A percentile compares a stretch with the other conserved stretches of the same genome.
These are phyloP conservation scores for Combretum micranthum DNA, from an alignment of 345 rosid genomes.

Conservation along the genomic window DNA sequence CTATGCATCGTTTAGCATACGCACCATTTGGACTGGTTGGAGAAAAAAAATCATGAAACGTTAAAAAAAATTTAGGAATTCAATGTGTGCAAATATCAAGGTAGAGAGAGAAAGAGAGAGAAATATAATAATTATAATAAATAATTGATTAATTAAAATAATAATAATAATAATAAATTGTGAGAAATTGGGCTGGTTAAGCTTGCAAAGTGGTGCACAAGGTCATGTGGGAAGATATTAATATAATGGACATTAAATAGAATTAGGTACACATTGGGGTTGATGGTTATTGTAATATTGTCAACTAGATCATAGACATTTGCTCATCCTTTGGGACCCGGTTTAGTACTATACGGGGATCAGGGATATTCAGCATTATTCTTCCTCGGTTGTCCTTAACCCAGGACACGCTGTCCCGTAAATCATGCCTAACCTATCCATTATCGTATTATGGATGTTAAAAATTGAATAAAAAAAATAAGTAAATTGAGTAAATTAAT, in stretches of 20 bases:
- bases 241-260: background rate
- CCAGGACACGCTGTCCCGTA: too few relatives aligned
- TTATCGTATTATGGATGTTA: background rate
- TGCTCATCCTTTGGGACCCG: constrained; percentile 14
- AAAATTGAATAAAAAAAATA: background rate
- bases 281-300: constrained; percentile 22
- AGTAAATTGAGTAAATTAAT: too few relatives aligned
- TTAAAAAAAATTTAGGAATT: constrained; percentile 2
- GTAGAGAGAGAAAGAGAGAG: background rate
- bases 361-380: too few relatives aligned
- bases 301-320: constrained; percentile 36
- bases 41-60: background rate
- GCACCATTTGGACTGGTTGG: constrained; percentile 5
- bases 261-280: constrained; percentile 16
- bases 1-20: constrained; percentile 26
- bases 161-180: too few relatives aligned
- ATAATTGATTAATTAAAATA: background rate
- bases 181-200: constrained; percentile 11
- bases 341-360: constrained; percentile 10
- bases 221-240: constrained; percentile 19
- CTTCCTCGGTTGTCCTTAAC: too few relatives aligned
- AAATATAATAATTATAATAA: constrained; percentile 7
- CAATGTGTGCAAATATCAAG: constrained; percentile 15
- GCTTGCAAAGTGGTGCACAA: constrained; percentile 32
- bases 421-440: too few relatives aligned